Conservation (phyloP, 176 grass and related monocot species). For the Eremochloa ophiuroides region DNA sequence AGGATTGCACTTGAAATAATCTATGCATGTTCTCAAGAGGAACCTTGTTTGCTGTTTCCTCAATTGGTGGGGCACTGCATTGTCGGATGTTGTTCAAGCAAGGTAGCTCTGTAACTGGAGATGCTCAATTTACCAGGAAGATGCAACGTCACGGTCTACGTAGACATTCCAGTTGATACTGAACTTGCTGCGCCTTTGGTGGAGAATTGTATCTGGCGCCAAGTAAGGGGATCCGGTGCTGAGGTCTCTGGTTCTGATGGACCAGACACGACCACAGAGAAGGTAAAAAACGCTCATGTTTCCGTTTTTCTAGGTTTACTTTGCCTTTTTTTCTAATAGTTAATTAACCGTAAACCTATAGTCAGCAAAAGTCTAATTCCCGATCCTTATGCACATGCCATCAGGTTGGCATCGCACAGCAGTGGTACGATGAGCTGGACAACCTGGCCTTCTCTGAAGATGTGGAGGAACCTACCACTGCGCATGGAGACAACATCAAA, state of each 20-base stretch:
- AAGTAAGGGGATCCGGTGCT: constrained; percentile 79
- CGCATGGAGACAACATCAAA: constrained; percentile 16
- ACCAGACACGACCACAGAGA: constrained; percentile 32
- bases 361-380: not conserved
- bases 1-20: not conserved
- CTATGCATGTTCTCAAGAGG: not conserved
- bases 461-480: constrained; percentile 33
- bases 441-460: constrained; percentile 76
- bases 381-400: not conserved
- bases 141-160: constrained; percentile 58
- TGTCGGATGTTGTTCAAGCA: not conserved
- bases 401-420: constrained; percentile 84
- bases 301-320: too few relatives aligned
- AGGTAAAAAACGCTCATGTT: constrained; percentile 40
- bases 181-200: constrained; percentile 62
- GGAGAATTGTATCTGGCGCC: constrained; percentile 65
- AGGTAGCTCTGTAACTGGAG: not conserved
- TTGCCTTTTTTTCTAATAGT: too few relatives aligned
- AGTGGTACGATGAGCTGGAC: constrained; percentile 93
- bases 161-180: constrained; percentile 67
- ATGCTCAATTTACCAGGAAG: constrained; percentile 49
- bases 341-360: too few relatives aligned
- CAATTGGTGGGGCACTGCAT: not conserved
- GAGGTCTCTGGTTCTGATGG: constrained; percentile 48
- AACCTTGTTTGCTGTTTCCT: not conserved